These are phyloP conservation scores for Hypomyces perniciosus DNA, from an alignment of 2,329 filamentous ascomycete genomes.

Conservation along the genomic window DNA sequence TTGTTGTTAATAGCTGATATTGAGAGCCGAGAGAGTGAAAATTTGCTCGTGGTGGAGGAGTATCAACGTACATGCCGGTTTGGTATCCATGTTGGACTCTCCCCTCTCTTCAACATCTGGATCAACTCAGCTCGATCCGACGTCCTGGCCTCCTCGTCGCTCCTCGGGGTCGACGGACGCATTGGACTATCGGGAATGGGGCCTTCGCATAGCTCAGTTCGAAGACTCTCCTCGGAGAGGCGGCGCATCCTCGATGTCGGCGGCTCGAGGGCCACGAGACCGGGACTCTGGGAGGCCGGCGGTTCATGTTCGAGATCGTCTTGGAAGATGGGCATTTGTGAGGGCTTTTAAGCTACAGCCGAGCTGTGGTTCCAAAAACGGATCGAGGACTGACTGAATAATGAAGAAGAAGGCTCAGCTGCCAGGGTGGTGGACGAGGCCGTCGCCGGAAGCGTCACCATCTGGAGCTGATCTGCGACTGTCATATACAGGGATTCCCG, in stretches of 20 bases:
- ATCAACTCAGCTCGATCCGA: slow-evolving; percentile 74
- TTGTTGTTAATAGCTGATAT: background rate
- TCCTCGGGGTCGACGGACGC: slow-evolving; percentile 18
- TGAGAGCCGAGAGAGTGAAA: background rate
- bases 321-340: slow-evolving; percentile 54
- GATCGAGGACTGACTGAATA: background rate
- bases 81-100: slow-evolving; percentile 69
- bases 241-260: slow-evolving; percentile 20
- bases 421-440: slow-evolving; percentile 8
- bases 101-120: slow-evolving; percentile 71
- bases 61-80: slow-evolving; percentile 49
- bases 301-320: slow-evolving; percentile 39
- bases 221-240: slow-evolving; percentile 54
- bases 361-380: slow-evolving; percentile 12
- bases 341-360: slow-evolving; percentile 9
- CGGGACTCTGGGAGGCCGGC: slow-evolving; percentile 13
- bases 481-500: no score
- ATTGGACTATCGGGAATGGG: slow-evolving; percentile 41
- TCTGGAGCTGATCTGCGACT: slow-evolving; percentile 4
- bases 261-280: slow-evolving; percentile 15
- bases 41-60: background rate
- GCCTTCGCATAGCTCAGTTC: slow-evolving; percentile 56
- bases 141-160: slow-evolving; percentile 27
- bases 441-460: slow-evolving; percentile 8
- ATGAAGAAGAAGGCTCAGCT: slow-evolving; percentile 1